Conservation (phyloP, 306 rosid genomes). For the Lathyrus oleraceus region DNA sequence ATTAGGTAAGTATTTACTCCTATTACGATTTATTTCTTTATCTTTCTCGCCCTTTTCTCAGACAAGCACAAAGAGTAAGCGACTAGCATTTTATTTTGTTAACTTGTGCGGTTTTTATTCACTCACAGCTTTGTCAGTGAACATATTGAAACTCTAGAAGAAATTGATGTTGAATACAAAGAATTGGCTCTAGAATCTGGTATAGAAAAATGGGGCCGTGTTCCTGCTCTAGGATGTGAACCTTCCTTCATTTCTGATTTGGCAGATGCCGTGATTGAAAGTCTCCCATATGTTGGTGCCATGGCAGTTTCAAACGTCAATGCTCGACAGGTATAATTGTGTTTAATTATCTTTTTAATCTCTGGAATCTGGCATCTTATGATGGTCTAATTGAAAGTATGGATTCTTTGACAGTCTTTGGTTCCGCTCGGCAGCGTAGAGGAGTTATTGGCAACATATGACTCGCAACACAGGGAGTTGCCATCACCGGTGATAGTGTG, state of each 20-base stretch:
- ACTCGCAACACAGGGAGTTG: conserved; percentile 90
- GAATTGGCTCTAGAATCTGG: conserved; percentile 90
- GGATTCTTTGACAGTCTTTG: conserved; percentile 66
- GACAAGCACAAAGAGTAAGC: neutral
- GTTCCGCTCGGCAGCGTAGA: conserved; percentile 96
- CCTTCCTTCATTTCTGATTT: conserved; percentile 90
- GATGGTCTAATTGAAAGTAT: conserved; percentile 36
- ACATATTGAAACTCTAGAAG: conserved; percentile 98
- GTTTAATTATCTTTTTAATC: neutral
- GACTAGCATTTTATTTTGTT: conserved; percentile 8
- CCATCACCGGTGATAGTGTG: conserved; percentile 89
- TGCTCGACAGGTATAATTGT: conserved; percentile 81
- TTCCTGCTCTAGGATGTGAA: conserved; percentile 97
- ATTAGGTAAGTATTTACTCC: conserved; percentile 60
- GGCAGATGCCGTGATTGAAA: conserved; percentile 98
- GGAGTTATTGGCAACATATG: conserved; percentile 85
- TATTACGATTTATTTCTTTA: conserved; percentile 6
- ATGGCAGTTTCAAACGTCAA: conserved; percentile 98
- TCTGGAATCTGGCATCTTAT: neutral
- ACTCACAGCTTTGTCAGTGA: conserved; percentile 91
- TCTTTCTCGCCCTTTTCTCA: neutral
- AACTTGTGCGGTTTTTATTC: conserved; percentile 38
- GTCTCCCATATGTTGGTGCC: conserved; percentile 96
- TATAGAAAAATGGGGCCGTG: conserved; percentile 92
- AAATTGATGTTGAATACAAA: conserved; percentile 96